Base-by-base conservation (phyloP, 495 filamentous ascomycete genomes). In the Gamarada debralockiae region DNA sequence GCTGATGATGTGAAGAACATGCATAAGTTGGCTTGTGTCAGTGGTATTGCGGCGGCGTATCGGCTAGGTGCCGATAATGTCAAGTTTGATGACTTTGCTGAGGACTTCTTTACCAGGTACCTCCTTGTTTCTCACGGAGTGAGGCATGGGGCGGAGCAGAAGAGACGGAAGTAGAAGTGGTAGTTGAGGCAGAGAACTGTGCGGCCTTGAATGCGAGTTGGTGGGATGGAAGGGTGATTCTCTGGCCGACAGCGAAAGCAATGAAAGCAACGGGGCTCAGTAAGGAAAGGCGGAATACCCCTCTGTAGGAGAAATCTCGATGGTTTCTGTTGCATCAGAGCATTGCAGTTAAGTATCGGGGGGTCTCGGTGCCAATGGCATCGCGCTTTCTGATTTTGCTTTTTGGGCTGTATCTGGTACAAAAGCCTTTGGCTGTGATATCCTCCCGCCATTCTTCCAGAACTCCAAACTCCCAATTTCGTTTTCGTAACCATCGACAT, bases 11-110 rank as follows among this genome's bases (percentile, higher is more conserved):
- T n/a, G 15, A 37, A 81, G 65, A 95, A 95, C 56, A 87, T 88
- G 71, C 89, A 95, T 53, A 89, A 95, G 61, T 77, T 89, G 23
- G 89, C 89, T 0, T 80, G 81, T 42, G 81, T 92, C 34, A 85
- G 82, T 51, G 89, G 89, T 0, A 85, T 92, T 34, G 84, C 88
- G 14, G 88, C 88, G 1, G 89, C 89, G 3, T 84, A 85, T 29
- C 76, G 85, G 40, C 68, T 95, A n/a, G 88, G 89, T 0, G 88
- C 87, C 0, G 71, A 73, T n/a, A 92, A 92, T 50, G 79, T 76
- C 21, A 74, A 73, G 48, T 82, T 89, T 51, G 80, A 86, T 54
- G 74, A 76, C 37, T 80, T 81, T 61, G 80, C 80, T 2, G 73
- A 76, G 59, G 69, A 78, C 48, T 72, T 85, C 57, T 74, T 85